Evolutionary conservation across 805 yeast genomes (phyloP).

Genomic region (Nakazawaea pomicola): DNA sequence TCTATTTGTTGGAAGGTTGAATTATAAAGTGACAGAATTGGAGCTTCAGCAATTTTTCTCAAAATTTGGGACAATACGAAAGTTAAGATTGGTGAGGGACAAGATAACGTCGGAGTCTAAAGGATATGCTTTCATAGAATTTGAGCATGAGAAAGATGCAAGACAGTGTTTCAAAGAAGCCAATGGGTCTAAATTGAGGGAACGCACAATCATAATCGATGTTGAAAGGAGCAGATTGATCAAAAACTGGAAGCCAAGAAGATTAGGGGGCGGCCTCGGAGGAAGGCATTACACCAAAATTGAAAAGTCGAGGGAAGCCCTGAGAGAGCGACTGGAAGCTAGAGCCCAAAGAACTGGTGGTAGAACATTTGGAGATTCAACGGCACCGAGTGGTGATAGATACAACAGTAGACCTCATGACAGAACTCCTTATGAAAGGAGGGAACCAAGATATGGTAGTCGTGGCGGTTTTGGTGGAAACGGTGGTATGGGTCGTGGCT

Average conservation of each 20-base stretch:
- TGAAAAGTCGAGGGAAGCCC: conserved; percentile 1
- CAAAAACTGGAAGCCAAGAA: conserved; percentile 64
- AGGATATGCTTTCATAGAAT: conserved; percentile 85
- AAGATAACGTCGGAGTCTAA: conserved; percentile 47
- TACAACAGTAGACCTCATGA: conserved; percentile 3
- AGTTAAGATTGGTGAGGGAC: conserved; percentile 51
- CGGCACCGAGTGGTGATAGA: not conserved
- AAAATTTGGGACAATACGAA: conserved; percentile 68
- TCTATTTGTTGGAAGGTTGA: conserved; percentile 70
- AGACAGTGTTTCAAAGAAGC: conserved; percentile 55
- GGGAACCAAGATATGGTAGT: conserved; percentile 1
- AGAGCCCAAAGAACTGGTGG: too few relatives aligned
- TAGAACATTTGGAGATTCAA: not conserved
- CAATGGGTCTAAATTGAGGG: conserved; percentile 46
- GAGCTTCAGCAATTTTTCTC: conserved; percentile 61
- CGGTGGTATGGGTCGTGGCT: not conserved
- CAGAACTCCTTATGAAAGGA: conserved; percentile 1
- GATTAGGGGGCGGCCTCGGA: conserved; percentile 92
- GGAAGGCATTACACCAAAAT: conserved; percentile 39
- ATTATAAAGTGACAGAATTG: conserved; percentile 57
- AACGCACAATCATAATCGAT: conserved; percentile 60
- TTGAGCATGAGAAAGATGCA: conserved; percentile 55
- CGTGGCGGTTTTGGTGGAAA: conserved; percentile 3
- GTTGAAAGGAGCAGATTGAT: conserved; percentile 64
- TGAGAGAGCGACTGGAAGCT: conserved; percentile 1